Evolutionary conservation across 805 yeast genomes (phyloP), one percentile per base, ranked within the genome.

Genomic region (Geotrichum ghanense): DNA sequence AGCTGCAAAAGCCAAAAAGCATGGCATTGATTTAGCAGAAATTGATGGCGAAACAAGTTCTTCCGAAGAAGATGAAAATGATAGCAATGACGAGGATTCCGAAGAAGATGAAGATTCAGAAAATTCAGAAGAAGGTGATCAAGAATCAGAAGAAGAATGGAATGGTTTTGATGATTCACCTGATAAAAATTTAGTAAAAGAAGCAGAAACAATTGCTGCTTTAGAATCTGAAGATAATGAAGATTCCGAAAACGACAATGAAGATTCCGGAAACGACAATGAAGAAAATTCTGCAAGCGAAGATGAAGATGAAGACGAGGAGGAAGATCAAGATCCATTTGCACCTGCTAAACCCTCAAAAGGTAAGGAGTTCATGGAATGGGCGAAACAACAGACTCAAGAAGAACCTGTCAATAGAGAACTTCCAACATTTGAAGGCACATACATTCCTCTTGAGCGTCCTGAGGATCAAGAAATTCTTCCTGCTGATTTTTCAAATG

Each of bases 371-470:
- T 92, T 92, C 70, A 85, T 84, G 63, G 75, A 75, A 17, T 92
- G 98, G 97, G 96, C 96, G 0, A 84, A 81, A 53, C 65, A 72
- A 27, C 84, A 83, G 56, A 75, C 80, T 3, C 76, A 81, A 48
- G 70, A 74, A 50, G 65, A 78, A 35, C 85, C 78, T 53, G 87
- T 84, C 1, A 70, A 79, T 22, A 72, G 74, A 14, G 77, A 63
- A 22, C 71, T 68, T 1, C 83, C 84, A 2, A 62, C 64, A 26
- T 61, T 74, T 21, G 60, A 71, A 14, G 70, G 69, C 19, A 67
- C 75, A 16, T 78, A 79, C 49, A 70, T 73, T 48, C 80, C 77
- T 4, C 65, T 78, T 3, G 70, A 74, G 0, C 76, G 89, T 42
- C 68, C 72, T 12, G 95, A 83, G 56, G 97, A 89, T 60, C 54